phyloP scores from a whole-genome alignment of 1,284 basidiomycete genomes.

The Naganishia cerealis region DNA sequence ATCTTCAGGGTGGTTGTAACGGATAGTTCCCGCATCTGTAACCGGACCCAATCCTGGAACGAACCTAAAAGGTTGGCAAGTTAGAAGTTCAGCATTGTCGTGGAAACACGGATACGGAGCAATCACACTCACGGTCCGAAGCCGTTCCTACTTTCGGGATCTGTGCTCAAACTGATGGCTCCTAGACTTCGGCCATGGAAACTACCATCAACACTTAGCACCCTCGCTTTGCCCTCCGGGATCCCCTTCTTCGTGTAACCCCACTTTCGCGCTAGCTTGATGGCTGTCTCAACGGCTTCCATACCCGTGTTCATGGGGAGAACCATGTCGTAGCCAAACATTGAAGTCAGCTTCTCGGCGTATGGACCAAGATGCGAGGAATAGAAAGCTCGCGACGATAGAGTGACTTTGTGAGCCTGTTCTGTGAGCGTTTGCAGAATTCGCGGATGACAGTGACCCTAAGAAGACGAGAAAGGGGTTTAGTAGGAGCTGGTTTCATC shows the following conservation, averaged over 20 bases:
- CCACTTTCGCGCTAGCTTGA: slow-evolving; percentile 84
- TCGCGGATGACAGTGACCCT: slow-evolving; percentile 91
- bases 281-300: slow-evolving; percentile 89
- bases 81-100: background rate
- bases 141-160: slow-evolving; percentile 79
- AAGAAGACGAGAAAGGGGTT: slow-evolving; percentile 72
- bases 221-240: slow-evolving; percentile 75
- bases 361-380: slow-evolving; percentile 87
- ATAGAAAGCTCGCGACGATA: slow-evolving; percentile 95
- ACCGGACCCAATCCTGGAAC: slow-evolving; percentile 66
- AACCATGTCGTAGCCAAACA: slow-evolving; percentile 90
- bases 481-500: background rate
- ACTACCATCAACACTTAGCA: slow-evolving; percentile 85
- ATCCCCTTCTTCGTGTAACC: slow-evolving; percentile 83
- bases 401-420: slow-evolving; percentile 85
- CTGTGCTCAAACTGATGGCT: slow-evolving; percentile 91
- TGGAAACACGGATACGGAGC: background rate
- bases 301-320: slow-evolving; percentile 99
- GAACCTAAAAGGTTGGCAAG: slow-evolving; percentile 4
- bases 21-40: slow-evolving; percentile 62
- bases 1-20: slow-evolving; percentile 79
- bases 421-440: slow-evolving; percentile 70
- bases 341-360: slow-evolving; percentile 77
- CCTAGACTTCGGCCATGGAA: slow-evolving; percentile 95
- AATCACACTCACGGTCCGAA: slow-evolving; percentile 68